Percentiles rank a stretch among this genome's conserved stretches.
These are phyloP conservation scores for Aspergillus heteromorphus DNA, from an alignment of 495 filamentous ascomycete species.

Conservation along the genomic window DNA sequence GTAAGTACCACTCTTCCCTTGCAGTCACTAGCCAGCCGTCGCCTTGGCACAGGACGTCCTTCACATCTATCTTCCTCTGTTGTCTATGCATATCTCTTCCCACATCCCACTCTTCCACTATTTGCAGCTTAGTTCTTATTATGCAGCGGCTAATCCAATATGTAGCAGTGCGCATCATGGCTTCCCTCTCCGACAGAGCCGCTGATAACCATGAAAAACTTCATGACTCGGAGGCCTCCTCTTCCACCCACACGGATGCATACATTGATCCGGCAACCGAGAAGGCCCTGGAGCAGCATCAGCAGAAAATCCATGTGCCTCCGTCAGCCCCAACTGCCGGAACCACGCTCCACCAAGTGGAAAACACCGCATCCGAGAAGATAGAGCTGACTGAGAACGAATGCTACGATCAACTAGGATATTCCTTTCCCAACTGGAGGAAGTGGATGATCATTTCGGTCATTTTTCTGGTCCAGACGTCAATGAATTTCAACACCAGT, in stretches of 20 bases:
- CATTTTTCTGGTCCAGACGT: conserved; percentile 54
- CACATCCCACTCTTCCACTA: neutral
- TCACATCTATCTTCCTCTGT: neutral
- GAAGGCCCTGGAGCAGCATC: conserved; percentile 17
- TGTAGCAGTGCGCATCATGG: conserved; percentile 5
- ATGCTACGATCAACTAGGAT: conserved; percentile 54
- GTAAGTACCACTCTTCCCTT: neutral
- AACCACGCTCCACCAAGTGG: conserved; percentile 21
- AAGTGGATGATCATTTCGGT: conserved; percentile 60
- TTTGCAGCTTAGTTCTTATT: neutral
- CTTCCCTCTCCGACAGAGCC: conserved; percentile 16
- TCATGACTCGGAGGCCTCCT: conserved; percentile 31
- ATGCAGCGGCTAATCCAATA: conserved; percentile 1
- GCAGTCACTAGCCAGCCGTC: no score
- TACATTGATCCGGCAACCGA: conserved; percentile 21
- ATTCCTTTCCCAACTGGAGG: conserved; percentile 42
- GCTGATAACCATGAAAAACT: conserved; percentile 23
- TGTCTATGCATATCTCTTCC: neutral
- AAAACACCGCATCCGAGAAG: conserved; percentile 26
- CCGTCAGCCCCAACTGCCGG: conserved; percentile 8
- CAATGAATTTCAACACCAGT: conserved; percentile 55
- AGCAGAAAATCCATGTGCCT: conserved; percentile 9
- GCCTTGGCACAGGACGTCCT: neutral
- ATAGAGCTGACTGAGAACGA: conserved; percentile 51
- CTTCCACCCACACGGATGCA: conserved; percentile 30